A percentile compares a stretch with the other conserved stretches of the same genome.
These are phyloP conservation scores for Coprinopsis marcescibilis DNA, from an alignment of 768 basidiomycete species.

Conservation along the genomic window DNA sequence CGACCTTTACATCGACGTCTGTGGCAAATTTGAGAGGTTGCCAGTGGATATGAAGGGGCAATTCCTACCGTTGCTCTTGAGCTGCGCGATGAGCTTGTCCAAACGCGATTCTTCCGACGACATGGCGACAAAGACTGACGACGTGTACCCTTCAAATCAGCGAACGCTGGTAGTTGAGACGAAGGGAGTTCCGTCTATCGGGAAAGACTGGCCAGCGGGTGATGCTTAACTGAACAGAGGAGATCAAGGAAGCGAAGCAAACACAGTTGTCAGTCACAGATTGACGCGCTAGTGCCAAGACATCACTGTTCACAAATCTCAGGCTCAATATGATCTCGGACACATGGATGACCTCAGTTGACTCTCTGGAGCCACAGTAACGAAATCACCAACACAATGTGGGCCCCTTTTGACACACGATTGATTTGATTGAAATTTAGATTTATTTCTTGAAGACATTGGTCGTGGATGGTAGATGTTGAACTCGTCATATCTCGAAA, in stretches of 20 bases:
- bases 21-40: slow-evolving; percentile 8
- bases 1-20: slow-evolving; percentile 81
- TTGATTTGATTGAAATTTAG: too few species aligned
- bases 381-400: background rate
- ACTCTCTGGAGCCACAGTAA: slow-evolving; percentile 1
- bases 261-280: slow-evolving; percentile 1
- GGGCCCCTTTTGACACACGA: background rate
- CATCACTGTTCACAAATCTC: too few species aligned
- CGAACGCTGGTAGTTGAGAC: too few species aligned
- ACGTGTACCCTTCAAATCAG: too few species aligned
- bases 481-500: too few species aligned
- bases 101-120: slow-evolving; percentile 43
- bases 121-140: slow-evolving; percentile 28
- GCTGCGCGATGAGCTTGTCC: slow-evolving; percentile 59
- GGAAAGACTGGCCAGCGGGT: slow-evolving; percentile 2
- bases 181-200: background rate
- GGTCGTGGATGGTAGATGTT: too few species aligned
- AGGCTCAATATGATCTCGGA: too few species aligned
- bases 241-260: slow-evolving; percentile 3
- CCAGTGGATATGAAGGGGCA: slow-evolving; percentile 7
- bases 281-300: slow-evolving; percentile 5
- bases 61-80: slow-evolving; percentile 55
- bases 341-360: background rate
- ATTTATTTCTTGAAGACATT: too few species aligned
- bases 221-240: background rate